Base-by-base conservation (phyloP, 139 green algal genomes). In the Volvox reticuliferus region DNA sequence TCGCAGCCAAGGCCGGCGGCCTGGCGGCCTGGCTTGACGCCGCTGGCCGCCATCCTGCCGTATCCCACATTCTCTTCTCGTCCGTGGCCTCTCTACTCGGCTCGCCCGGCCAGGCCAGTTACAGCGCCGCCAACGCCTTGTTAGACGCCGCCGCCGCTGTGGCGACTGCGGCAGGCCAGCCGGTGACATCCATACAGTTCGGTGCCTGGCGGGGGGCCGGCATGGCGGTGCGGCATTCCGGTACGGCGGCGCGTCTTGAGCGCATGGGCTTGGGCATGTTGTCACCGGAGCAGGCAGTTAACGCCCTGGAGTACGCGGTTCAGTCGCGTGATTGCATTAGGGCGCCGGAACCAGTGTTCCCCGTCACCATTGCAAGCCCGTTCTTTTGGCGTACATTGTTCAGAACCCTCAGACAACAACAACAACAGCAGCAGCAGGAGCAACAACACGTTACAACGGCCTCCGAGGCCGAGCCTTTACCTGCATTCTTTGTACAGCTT, bases 31-130 rank as follows among this genome's bases (percentile, higher is more conserved):
- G 93, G 65, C 35, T 35, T 68, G 68, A 22, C 44, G n/a, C 50
- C 24, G 1, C 35, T n/a, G 0, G 5, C 37, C 33, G 83, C 18
- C 90, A 80, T 3, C 85, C 90, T 33, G 32, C 33, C 21, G 75
- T 82, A 9, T 36, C 92, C 5, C 84, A 94, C 28, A 88, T 98
- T 33, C 93, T 98, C 33, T 98, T 98, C 93, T 98, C 95, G 26
- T 98, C 95, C 1, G 95, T 98, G 18, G 96, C 97, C 1, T 88
- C 94, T 0, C 92, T 99, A 35, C 88, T 99, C 65, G 97, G 97
- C 62, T 97, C 95, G 0, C 94, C 97, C 19, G 97, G 97, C 32
- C 97, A 99, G 92, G 91, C 94, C 82, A 97, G 96, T 92, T 99
- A 99, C 87, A 88, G 88, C 77, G 96, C 95, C 21, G 97, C 97